Evolutionary conservation across 352 stramenopile genomes (phyloP), one percentile per base, ranked within the genome.

Genomic region (Globisporangium lucens): DNA sequence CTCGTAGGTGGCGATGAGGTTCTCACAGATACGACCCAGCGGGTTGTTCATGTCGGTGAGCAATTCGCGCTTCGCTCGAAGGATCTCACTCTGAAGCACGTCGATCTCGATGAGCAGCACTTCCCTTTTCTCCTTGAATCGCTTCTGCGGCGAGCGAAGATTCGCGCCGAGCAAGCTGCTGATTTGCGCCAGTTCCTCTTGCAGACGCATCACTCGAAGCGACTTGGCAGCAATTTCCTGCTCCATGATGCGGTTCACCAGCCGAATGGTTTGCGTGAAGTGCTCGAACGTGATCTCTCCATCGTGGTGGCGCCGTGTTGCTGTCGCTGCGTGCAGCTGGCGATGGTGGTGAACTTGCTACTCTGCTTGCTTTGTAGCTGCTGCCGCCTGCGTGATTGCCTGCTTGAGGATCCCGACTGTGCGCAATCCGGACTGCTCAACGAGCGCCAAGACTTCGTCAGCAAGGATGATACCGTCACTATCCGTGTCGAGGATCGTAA

Each of bases 271-370:
- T 29, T 51, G 33, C 15, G 71, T 75, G 36, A 93, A 93, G 41
- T 88, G 71, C 33, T 83, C 75, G 46, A 91, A 88, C 5, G 81
- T 89, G 74, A 93, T 89, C 61, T 91, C 80, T 8, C 83, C 83
- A 29, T 80, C 74, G 8, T 74, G 71, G 51, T 27, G 27, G 49
- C 29, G 46, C 1, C 17, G 49, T 62, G 51, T 7, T 27, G n/a
- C 10, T 61, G 51, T n/a, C 17, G 61, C 29, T 24, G 12, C 33
- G 33, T 36, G 41, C 33, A 35, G 51, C 2, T 41, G 49, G 22
- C n/a, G 53, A 30, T 51, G 38, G 12, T n/a, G 57, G 10, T 29
- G 27, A n/a, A 43, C 36, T 61, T 24, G 46, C 29, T 61, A 29
- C 35, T 71, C 62, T 17, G 67, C 56, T n/a, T 61, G 51, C 52